Conservation (phyloP, 805 yeast species). For the Isabelozyma pseudorhagii region DNA sequence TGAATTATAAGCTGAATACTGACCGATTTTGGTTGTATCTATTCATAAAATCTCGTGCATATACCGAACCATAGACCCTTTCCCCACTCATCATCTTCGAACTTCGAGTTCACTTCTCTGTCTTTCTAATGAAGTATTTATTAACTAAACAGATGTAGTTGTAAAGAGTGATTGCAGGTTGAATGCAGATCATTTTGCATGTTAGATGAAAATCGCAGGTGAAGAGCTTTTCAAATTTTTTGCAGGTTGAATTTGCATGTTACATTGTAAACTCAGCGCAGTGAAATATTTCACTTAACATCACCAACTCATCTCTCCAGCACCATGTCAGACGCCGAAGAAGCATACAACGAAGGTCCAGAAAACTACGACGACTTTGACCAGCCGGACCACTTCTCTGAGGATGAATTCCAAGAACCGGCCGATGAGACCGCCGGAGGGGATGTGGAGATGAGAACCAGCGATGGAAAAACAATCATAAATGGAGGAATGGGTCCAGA, state of each 20-base stretch:
- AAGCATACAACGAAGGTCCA: slow-evolving; percentile 63
- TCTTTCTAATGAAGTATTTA: too few relatives aligned
- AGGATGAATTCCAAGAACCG: slow-evolving; percentile 53
- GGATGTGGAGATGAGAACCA: slow-evolving; percentile 49
- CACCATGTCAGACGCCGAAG: slow-evolving; percentile 43
- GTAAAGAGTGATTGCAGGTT: too few relatives aligned
- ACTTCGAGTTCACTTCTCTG: too few relatives aligned
- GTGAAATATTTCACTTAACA: not conserved
- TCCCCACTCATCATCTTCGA: not conserved
- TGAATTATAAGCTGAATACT: slow-evolving; percentile 61
- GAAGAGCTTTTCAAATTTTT: too few relatives aligned
- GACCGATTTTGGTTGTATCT: not conserved
- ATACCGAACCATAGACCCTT: not conserved
- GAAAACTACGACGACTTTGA: slow-evolving; percentile 80
- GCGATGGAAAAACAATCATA: slow-evolving; percentile 70
- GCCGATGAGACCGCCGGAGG: slow-evolving; percentile 22
- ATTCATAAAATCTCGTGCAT: not conserved
- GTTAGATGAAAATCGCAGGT: too few relatives aligned
- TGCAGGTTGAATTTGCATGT: too few relatives aligned
- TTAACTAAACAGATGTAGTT: too few relatives aligned
- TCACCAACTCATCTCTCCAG: not conserved
- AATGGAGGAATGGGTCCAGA: slow-evolving; percentile 67
- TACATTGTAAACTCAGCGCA: too few relatives aligned
- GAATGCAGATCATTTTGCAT: too few relatives aligned
- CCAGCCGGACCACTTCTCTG: slow-evolving; percentile 75